Conservation (phyloP, 2,329 filamentous ascomycete species). For the Fusarium veterinarium region DNA sequence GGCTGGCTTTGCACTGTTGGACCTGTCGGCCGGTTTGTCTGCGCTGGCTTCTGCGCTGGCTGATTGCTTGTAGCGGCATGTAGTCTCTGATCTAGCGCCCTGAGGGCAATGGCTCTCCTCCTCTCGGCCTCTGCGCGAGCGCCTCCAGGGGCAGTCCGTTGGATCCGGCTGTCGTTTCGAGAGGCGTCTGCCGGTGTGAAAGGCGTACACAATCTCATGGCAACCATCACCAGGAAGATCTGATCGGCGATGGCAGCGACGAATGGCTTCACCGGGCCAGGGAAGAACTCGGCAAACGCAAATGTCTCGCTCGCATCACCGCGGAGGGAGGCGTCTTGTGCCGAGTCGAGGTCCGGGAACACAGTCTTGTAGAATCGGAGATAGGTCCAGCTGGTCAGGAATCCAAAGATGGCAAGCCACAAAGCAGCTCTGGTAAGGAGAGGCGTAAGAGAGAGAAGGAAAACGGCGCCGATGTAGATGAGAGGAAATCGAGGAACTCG, state of each 20-base stretch:
- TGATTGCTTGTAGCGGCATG: conserved; percentile 79
- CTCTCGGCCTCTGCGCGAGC: conserved; percentile 93
- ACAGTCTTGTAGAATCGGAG: conserved; percentile 92
- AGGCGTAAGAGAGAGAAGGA: conserved; percentile 69
- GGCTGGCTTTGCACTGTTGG: conserved; percentile 69
- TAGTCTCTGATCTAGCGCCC: conserved; percentile 90
- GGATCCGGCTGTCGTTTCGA: conserved; percentile 69
- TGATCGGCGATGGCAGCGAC: conserved; percentile 75
- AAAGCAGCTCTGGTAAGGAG: conserved; percentile 77
- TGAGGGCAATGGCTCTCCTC: conserved; percentile 86
- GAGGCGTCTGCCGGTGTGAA: conserved; percentile 86
- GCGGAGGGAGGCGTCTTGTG: conserved; percentile 72
- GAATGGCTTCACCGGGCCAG: conserved; percentile 81
- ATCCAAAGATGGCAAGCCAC: conserved; percentile 82
- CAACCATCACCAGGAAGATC: conserved; percentile 79
- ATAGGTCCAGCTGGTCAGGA: conserved; percentile 93
- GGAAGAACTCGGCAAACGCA: conserved; percentile 95
- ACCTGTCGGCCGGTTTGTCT: conserved; percentile 57
- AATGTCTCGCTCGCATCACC: conserved; percentile 98
- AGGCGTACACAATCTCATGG: conserved; percentile 82
- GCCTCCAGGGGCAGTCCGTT: conserved; percentile 69
- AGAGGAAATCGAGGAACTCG: conserved; percentile 80
- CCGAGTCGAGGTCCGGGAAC: conserved; percentile 74
- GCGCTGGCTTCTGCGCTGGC: conserved; percentile 42
- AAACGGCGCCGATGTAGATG: conserved; percentile 79